Conservation (phyloP, 2,329 filamentous ascomycete species). For the Aspergillus hortae region DNA sequence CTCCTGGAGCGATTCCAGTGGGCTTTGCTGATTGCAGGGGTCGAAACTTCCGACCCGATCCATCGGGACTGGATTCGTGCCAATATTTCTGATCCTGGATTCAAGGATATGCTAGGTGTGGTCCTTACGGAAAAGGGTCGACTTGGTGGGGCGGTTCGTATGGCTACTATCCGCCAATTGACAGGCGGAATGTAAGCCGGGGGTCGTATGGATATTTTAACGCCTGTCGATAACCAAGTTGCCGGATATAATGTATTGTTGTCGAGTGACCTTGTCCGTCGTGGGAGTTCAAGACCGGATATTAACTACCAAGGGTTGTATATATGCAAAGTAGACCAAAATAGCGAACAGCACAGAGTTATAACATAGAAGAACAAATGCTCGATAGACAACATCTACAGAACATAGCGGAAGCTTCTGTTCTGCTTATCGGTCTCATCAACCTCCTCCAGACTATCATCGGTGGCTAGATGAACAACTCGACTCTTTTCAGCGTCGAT, state of each 20-base stretch:
- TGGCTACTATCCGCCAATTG: neutral
- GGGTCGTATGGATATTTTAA: no score
- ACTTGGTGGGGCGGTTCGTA: neutral
- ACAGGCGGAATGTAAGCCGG: neutral
- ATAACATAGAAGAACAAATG: neutral
- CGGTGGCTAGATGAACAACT: conserved; percentile 5
- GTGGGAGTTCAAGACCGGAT: no score
- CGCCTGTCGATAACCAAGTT: neutral
- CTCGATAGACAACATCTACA: conserved; percentile 2
- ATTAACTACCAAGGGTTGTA: no score
- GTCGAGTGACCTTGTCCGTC: no score
- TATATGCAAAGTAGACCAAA: no score
- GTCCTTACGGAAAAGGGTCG: neutral
- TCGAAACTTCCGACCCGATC: conserved; percentile 9
- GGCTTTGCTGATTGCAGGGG: conserved; percentile 8
- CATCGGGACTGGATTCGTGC: conserved; percentile 7
- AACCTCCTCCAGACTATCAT: conserved; percentile 13
- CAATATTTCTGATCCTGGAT: conserved; percentile 7
- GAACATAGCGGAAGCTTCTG: conserved; percentile 15
- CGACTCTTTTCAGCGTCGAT: conserved; percentile 14
- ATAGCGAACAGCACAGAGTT: neutral
- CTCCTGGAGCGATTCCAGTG: conserved; percentile 12
- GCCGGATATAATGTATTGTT: neutral
- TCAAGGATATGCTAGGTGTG: neutral
- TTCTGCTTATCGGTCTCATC: conserved; percentile 21